Evolutionary conservation across 495 filamentous ascomycete species (phyloP).

Genomic region (Xylaria scruposa): DNA sequence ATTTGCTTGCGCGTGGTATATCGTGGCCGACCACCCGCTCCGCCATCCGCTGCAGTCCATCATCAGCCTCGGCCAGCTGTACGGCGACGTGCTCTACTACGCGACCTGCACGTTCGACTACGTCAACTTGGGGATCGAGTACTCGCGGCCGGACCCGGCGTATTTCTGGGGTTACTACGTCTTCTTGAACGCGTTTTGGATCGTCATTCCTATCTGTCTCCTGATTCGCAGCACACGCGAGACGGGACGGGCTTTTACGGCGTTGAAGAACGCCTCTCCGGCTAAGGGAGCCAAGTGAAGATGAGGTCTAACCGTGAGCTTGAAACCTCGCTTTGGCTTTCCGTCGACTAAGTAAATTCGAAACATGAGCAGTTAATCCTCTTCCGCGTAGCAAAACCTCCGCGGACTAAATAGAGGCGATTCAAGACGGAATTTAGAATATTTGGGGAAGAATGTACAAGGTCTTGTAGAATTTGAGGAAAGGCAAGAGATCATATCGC

Average conservation of each 20-base stretch:
- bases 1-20: constrained; percentile 53
- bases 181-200: constrained; percentile 63
- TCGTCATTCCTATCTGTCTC: constrained; percentile 53
- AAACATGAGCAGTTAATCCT: background rate
- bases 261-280: constrained; percentile 14
- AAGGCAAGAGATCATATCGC: background rate
- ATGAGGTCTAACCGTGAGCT: background rate
- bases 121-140: constrained; percentile 44
- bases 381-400: background rate
- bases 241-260: constrained; percentile 20
- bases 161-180: constrained; percentile 66
- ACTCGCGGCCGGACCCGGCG: constrained; percentile 58
- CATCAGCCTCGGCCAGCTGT: constrained; percentile 62
- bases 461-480: background rate
- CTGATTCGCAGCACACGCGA: constrained; percentile 13
- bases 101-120: constrained; percentile 59
- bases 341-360: background rate
- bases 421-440: background rate
- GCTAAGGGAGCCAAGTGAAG: background rate
- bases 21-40: constrained; percentile 53
- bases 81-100: constrained; percentile 65
- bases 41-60: constrained; percentile 60
- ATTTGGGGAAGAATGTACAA: background rate
- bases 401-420: background rate
- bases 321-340: background rate